phyloP scores from a whole-genome alignment of 345 rosid species.

The Euphorbia lathyris region DNA sequence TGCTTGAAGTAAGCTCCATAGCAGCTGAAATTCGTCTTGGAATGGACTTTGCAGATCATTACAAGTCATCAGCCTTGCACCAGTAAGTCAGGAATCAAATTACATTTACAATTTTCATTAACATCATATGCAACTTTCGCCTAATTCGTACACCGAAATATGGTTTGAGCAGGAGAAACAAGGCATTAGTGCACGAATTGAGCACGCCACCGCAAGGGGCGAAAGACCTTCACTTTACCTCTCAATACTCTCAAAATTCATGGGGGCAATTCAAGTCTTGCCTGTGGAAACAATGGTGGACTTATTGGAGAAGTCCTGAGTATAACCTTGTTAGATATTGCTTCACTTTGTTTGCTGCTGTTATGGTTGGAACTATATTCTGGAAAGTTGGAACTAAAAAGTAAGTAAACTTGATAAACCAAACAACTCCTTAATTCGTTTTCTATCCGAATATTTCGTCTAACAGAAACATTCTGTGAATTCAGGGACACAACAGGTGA shows the following conservation, averaged over 20 bases:
- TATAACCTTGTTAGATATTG: constrained; percentile 37
- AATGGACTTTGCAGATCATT: constrained; percentile 70
- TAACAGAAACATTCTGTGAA: neutral
- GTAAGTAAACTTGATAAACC: constrained; percentile 1
- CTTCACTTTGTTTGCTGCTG: constrained; percentile 30
- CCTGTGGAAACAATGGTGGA: constrained; percentile 44
- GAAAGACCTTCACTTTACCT: constrained; percentile 28
- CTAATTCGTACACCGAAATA: neutral
- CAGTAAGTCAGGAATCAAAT: constrained; percentile 42
- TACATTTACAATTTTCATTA: neutral
- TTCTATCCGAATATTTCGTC: neutral
- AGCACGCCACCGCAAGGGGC: constrained; percentile 35
- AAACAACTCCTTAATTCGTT: neutral
- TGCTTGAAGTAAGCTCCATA: constrained; percentile 83
- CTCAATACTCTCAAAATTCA: constrained; percentile 31
- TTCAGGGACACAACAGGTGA: constrained; percentile 44
- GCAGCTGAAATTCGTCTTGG: constrained; percentile 64
- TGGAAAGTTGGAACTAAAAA: constrained; percentile 36
- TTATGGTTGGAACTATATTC: constrained; percentile 34
- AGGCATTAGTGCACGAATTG: constrained; percentile 29
- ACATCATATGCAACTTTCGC: neutral
- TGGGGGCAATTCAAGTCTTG: constrained; percentile 45
- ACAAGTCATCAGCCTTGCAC: constrained; percentile 49
- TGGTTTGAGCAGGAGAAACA: constrained; percentile 22
- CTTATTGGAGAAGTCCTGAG: constrained; percentile 46